Evolutionary conservation across 2,329 filamentous ascomycete genomes (phyloP).

Genomic region (Ophiostoma populinum): DNA sequence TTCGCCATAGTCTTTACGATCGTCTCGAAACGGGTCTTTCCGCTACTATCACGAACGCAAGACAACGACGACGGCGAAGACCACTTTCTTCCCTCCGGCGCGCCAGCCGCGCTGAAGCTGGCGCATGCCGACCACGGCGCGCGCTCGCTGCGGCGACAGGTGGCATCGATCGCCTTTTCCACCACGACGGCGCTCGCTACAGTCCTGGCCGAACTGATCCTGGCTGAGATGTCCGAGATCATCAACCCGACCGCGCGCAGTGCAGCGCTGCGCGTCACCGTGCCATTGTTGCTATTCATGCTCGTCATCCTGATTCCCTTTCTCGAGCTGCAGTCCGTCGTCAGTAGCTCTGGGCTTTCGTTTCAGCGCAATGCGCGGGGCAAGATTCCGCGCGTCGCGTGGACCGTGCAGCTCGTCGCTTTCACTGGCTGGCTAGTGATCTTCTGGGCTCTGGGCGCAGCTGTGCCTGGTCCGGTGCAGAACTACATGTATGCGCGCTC

Average conservation of each 20-base stretch:
- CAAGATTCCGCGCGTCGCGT: conserved; percentile 39
- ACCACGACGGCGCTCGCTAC: conserved; percentile 60
- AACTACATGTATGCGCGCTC: conserved; percentile 13
- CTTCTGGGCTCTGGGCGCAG: conserved; percentile 61
- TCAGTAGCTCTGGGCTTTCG: conserved; percentile 40
- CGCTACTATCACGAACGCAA: conserved; percentile 44
- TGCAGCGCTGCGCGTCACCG: conserved; percentile 49
- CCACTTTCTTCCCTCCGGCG: conserved; percentile 43
- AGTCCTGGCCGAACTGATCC: conserved; percentile 62
- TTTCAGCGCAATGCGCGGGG: conserved; percentile 42
- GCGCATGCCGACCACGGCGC: conserved; percentile 40
- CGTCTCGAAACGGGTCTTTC: conserved; percentile 53
- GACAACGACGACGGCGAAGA: conserved; percentile 37
- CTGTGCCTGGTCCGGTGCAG: conserved; percentile 23
- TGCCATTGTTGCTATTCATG: conserved; percentile 53
- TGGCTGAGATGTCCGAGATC: conserved; percentile 68
- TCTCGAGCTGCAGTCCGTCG: conserved; percentile 55
- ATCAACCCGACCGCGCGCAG: conserved; percentile 50
- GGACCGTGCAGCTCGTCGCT: conserved; percentile 43
- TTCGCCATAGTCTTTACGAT: conserved; percentile 46
- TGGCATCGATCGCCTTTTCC: conserved; percentile 52
- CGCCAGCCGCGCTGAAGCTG: conserved; percentile 40
- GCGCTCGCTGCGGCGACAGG: conserved; percentile 31
- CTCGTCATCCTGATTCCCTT: conserved; percentile 63
- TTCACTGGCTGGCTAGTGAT: conserved; percentile 52